These are phyloP conservation scores for Solanum phureja DNA, from an alignment of 257 asterid genomes.

Conservation along the genomic window DNA sequence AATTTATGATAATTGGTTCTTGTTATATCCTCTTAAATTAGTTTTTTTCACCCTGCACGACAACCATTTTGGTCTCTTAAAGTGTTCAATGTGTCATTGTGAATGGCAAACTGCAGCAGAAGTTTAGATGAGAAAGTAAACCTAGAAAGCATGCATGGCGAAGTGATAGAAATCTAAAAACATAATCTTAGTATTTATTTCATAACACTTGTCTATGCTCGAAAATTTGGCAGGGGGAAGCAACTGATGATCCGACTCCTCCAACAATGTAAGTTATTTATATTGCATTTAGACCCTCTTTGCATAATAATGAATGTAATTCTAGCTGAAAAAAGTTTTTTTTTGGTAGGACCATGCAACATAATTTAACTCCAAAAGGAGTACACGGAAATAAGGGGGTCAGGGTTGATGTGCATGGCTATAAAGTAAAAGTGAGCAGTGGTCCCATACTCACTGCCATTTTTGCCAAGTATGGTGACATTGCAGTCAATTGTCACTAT, in stretches of 20 bases:
- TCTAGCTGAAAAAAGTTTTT: not conserved
- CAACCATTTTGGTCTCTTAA: not conserved
- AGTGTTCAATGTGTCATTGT: not conserved
- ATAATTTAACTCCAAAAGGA: not conserved
- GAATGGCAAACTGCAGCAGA: not conserved
- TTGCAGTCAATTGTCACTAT: constrained; percentile 17
- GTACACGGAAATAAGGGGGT: not conserved
- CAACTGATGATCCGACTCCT: not conserved
- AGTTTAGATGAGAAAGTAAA: not conserved
- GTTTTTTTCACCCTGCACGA: not conserved
- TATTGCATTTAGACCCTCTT: not conserved
- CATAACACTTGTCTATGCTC: not conserved
- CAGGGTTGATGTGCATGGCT: constrained; percentile 18
- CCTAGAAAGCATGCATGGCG: not conserved
- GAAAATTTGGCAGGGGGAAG: not conserved
- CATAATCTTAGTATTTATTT: not conserved
- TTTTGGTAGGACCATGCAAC: not conserved
- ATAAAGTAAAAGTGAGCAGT: constrained; percentile 18
- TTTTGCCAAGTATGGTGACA: constrained; percentile 29
- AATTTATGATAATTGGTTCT: not conserved
- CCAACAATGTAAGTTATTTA: not conserved
- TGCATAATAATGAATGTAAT: not conserved
- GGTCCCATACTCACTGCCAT: constrained; percentile 22
- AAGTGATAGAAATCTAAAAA: not conserved
- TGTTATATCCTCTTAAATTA: not conserved